These are phyloP conservation scores for Turritis glabra DNA, from an alignment of 345 rosid genomes.

Conservation along the genomic window DNA sequence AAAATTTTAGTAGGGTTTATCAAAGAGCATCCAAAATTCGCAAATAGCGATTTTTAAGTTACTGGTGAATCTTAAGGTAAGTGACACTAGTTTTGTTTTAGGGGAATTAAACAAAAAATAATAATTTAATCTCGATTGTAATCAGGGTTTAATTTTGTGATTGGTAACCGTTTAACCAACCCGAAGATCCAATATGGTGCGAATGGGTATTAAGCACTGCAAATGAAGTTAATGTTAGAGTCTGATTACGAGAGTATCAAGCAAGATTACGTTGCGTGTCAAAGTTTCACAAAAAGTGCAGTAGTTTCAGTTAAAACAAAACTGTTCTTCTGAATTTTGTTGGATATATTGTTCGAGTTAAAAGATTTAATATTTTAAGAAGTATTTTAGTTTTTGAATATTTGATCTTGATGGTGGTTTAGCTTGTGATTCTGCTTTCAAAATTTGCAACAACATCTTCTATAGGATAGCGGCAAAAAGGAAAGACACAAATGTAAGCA, in stretches of 20 bases:
- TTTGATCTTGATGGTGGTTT: constrained; percentile 51
- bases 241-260: constrained; percentile 51
- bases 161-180: constrained; percentile 83
- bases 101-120: background rate
- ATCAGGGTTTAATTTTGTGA: constrained; percentile 90
- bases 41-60: constrained; percentile 70
- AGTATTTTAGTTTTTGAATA: constrained; percentile 1
- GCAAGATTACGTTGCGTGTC: constrained; percentile 47
- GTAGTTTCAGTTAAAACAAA: constrained; percentile 41
- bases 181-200: constrained; percentile 83
- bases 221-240: constrained; percentile 51
- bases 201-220: constrained; percentile 71
- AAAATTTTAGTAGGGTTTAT: constrained; percentile 60
- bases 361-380: background rate
- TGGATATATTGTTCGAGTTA: background rate
- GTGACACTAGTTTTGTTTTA: background rate
- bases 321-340: background rate
- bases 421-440: constrained; percentile 46
- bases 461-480: constrained; percentile 30
- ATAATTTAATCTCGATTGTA: constrained; percentile 2
- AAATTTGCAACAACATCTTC: constrained; percentile 46
- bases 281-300: constrained; percentile 47
- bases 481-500: constrained; percentile 57
- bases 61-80: constrained; percentile 92
- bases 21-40: constrained; percentile 58